Conservation (phyloP, 2,329 filamentous ascomycete species). For the Fusarium tuaranense region DNA sequence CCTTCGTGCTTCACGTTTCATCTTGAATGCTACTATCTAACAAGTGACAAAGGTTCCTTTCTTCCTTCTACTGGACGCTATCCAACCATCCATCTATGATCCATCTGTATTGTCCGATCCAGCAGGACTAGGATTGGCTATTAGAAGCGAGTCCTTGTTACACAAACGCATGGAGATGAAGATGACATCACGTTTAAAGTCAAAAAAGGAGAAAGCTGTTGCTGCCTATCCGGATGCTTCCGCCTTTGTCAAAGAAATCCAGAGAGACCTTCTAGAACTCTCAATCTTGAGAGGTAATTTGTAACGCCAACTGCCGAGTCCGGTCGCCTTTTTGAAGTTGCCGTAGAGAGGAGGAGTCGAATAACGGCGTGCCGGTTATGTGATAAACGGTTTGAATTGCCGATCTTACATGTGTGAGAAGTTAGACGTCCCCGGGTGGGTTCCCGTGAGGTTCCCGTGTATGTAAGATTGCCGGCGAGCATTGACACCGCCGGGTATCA, state of each 20-base stretch:
- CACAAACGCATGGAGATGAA: background rate
- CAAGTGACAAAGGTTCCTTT: background rate
- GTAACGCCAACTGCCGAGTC: background rate
- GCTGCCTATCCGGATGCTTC: background rate
- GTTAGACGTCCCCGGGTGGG: background rate
- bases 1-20: background rate
- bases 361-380: background rate
- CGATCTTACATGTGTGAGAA: slow-evolving; percentile 9
- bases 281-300: background rate
- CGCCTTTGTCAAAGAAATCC: background rate
- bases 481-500: background rate
- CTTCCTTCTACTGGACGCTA: background rate
- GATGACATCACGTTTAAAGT: slow-evolving; percentile 8
- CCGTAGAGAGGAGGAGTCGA: background rate
- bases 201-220: background rate
- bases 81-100: background rate
- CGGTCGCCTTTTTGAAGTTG: background rate
- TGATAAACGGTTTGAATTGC: background rate
- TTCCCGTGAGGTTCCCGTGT: background rate
- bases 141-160: background rate
- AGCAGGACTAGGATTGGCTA: background rate
- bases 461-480: slow-evolving; percentile 5
- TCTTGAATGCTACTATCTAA: background rate
- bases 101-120: background rate
- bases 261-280: background rate